These are phyloP conservation scores for Sanghuangporus sanghuang DNA, from an alignment of 1,284 basidiomycete species.

Conservation along the genomic window DNA sequence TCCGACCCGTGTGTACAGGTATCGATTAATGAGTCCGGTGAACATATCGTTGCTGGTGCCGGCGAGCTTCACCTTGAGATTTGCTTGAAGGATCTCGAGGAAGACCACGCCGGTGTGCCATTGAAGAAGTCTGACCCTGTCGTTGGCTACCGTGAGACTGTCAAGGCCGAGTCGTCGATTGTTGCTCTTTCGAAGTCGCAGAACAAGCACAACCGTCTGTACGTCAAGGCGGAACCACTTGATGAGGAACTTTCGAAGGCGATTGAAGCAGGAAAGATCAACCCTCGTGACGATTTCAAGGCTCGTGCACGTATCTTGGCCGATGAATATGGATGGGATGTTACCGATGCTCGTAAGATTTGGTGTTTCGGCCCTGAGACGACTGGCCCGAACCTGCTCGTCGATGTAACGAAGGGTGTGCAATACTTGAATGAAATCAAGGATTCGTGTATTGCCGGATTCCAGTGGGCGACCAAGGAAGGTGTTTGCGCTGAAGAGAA, in stretches of 20 bases:
- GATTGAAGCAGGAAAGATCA: conserved; percentile 88
- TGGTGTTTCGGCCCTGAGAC: conserved; percentile 99
- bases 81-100: conserved; percentile 99
- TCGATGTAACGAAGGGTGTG: conserved; percentile 99
- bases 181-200: conserved; percentile 98
- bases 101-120: conserved; percentile 99
- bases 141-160: conserved; percentile 97
- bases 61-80: conserved; percentile 99
- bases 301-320: conserved; percentile 92
- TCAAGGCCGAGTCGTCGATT: conserved; percentile 94
- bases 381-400: conserved; percentile 94
- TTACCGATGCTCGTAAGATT: conserved; percentile 98
- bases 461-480: conserved; percentile 99
- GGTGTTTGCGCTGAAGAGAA: conserved; percentile 97
- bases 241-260: conserved; percentile 93
- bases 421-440: conserved; percentile 99
- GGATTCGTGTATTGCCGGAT: conserved; percentile 98
- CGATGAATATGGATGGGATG: conserved; percentile 98
- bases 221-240: conserved; percentile 88
- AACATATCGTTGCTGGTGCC: conserved; percentile 99
- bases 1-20: conserved; percentile 99
- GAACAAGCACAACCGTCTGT: conserved; percentile 99
- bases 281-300: conserved; percentile 97
- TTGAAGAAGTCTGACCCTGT: conserved; percentile 99
- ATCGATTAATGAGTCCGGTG: conserved; percentile 89